A percentile compares a stretch with the other conserved stretches of the same genome.
These are phyloP conservation scores for Cyclotella distinguenda DNA, from an alignment of 108 stramenopile species.

Conservation along the genomic window DNA sequence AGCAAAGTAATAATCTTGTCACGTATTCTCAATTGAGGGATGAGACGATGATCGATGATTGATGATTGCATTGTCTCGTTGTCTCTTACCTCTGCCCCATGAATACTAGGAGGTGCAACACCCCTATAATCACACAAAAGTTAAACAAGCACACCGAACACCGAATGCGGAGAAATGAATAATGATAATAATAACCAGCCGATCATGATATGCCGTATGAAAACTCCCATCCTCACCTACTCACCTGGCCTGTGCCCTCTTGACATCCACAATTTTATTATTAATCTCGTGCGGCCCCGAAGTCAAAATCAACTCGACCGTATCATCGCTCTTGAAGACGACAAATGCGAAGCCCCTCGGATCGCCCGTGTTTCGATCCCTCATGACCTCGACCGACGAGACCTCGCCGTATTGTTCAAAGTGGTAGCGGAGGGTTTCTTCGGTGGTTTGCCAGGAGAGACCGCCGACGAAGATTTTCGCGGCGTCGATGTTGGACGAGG, in stretches of 20 bases:
- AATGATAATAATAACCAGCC: no score
- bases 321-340: slow-evolving; percentile 69
- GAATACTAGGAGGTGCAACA: slow-evolving; percentile 81
- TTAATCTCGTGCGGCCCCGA: slow-evolving; percentile 82
- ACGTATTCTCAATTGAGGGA: no score
- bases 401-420: slow-evolving; percentile 90
- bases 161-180: no score
- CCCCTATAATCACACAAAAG: slow-evolving; percentile 39
- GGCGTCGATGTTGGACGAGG: slow-evolving; percentile 43
- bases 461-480: slow-evolving; percentile 94
- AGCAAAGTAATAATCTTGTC: neutral
- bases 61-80: neutral
- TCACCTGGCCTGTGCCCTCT: slow-evolving; percentile 86
- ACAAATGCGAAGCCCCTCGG: slow-evolving; percentile 95
- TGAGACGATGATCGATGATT: no score
- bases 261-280: slow-evolving; percentile 87
- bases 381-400: slow-evolving; percentile 70
- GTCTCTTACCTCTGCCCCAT: slow-evolving; percentile 42
- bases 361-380: slow-evolving; percentile 83
- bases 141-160: no score
- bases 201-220: no score
- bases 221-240: neutral
- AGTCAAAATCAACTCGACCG: slow-evolving; percentile 83
- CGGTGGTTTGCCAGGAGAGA: slow-evolving; percentile 91
- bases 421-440: slow-evolving; percentile 88